These are phyloP conservation scores for Aspergillus sp. DNA, from an alignment of 2,329 filamentous ascomycete genomes.

Conservation along the genomic window DNA sequence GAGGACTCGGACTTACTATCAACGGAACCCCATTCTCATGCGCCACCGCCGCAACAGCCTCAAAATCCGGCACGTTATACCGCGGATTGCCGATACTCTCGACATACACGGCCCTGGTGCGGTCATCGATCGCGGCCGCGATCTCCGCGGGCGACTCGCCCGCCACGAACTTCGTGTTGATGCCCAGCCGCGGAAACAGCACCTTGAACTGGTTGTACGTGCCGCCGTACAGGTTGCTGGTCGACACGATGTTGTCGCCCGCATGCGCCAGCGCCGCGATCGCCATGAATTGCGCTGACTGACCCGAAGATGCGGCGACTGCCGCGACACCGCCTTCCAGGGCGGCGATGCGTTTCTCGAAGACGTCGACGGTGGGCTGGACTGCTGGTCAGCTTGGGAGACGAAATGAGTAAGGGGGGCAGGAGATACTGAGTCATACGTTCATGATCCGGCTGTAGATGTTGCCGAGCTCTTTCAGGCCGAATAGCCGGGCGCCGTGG, in stretches of 20 bases:
- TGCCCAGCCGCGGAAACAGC: conserved; percentile 73
- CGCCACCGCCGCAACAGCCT: conserved; percentile 72
- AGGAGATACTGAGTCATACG: conserved; percentile 26
- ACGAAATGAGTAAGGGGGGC: neutral
- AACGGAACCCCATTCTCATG: conserved; percentile 60
- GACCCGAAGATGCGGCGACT: conserved; percentile 74
- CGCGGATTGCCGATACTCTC: conserved; percentile 90
- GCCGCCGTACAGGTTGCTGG: conserved; percentile 83
- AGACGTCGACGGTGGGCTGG: conserved; percentile 84
- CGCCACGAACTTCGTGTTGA: conserved; percentile 76
- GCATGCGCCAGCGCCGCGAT: conserved; percentile 73
- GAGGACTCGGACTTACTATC: conserved; percentile 36
- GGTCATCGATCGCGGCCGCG: conserved; percentile 74
- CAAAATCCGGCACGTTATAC: conserved; percentile 88
- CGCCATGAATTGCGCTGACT: conserved; percentile 86
- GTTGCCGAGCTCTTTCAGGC: conserved; percentile 93
- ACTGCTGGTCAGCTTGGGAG: too few species aligned
- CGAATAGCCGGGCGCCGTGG: conserved; percentile 88
- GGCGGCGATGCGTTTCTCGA: conserved; percentile 93
- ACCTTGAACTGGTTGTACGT: conserved; percentile 98
- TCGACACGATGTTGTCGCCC: conserved; percentile 89
- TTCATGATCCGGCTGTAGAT: conserved; percentile 98
- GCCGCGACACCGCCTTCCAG: conserved; percentile 86
- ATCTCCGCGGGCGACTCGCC: conserved; percentile 74
- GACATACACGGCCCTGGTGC: conserved; percentile 84